Evolutionary conservation across 805 yeast genomes (phyloP), one percentile per base, ranked within the genome.

Genomic region (Schwanniomyces polymorphus): DNA sequence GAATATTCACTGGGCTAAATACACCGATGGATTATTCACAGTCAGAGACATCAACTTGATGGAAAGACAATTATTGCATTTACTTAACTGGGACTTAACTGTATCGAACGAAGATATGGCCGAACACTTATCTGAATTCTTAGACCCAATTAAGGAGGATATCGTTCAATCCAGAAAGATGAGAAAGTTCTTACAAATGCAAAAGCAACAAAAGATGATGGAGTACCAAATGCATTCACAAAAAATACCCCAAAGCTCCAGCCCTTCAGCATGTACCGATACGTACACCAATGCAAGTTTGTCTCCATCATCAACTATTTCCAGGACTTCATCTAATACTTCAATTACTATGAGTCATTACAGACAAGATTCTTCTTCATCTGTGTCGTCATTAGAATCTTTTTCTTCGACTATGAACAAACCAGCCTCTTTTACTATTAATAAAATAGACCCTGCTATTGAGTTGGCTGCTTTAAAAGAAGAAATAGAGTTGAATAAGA

Each of bases 1-100:
- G 59, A 87, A 87, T 67, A 74, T 75, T 54, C 91, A 86, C 64
- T 87, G 95, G 95, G 83, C 89, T 35, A 79, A 77, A 55, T 85
- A 85, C 65, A 84, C 92, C 5, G 91, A 86, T 57, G 90, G 88
- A 2, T 72, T 87, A 37, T 86, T 87, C 67, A 70, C 75, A 41
- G 66, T 76, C 46, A 82, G 82, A 52, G 95, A 87, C 62, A 81
- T 87, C 53, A 86, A 86, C 64, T 71, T 86, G 51, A 87, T 87
- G 91, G 95, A 87, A 67, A 79, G 89, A 61, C 92, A 87, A 65
- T 69, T 87, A 49, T 71, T 86, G 44, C 81, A 75, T 58, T 70
- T 86, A 43, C 68, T 87, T 60, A 78, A 85, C 65, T 87, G 91
- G 91, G 85, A 87, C 62, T 69, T 86, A 51, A 66, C 71, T 47